phyloP scores from a whole-genome alignment of 192 early-diverging fungal genomes.

The Pilobolus umbonatus region DNA sequence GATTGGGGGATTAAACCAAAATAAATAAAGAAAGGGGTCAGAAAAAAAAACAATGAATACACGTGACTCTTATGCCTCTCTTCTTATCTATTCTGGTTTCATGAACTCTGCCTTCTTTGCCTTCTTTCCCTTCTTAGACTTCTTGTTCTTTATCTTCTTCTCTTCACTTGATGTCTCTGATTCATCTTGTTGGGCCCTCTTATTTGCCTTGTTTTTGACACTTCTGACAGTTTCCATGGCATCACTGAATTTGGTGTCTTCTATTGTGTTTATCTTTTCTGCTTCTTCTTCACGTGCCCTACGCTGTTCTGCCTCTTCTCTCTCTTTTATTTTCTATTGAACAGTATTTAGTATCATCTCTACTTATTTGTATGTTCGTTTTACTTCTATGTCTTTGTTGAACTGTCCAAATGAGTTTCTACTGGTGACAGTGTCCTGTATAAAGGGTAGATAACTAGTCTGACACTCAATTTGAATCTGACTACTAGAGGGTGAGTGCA shows the following conservation, averaged over 20 bases:
- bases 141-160: not conserved
- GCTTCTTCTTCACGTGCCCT: conserved; percentile 10
- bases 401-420: conserved; percentile 16
- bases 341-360: not conserved
- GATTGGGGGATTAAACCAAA: too few relatives aligned
- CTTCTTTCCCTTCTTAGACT: not conserved
- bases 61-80: too few relatives aligned
- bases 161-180: too few relatives aligned
- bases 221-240: not conserved
- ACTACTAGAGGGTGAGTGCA: not conserved
- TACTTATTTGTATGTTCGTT: not conserved
- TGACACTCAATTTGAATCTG: conserved; percentile 14
- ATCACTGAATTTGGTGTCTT: conserved; percentile 9
- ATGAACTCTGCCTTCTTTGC: not conserved
- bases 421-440: not conserved
- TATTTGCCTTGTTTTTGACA: not conserved
- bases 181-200: too few relatives aligned
- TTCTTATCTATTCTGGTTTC: not conserved
- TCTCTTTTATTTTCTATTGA: not conserved
- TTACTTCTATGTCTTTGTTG: conserved; percentile 16
- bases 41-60: too few relatives aligned
- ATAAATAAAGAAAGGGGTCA: too few relatives aligned
- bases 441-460: conserved; percentile 15
- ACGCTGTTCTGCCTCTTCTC: not conserved
- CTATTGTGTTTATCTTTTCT: not conserved